Conservation (phyloP, 2,329 filamentous ascomycete genomes). For the Aspergillus oerlinghausenensis region DNA sequence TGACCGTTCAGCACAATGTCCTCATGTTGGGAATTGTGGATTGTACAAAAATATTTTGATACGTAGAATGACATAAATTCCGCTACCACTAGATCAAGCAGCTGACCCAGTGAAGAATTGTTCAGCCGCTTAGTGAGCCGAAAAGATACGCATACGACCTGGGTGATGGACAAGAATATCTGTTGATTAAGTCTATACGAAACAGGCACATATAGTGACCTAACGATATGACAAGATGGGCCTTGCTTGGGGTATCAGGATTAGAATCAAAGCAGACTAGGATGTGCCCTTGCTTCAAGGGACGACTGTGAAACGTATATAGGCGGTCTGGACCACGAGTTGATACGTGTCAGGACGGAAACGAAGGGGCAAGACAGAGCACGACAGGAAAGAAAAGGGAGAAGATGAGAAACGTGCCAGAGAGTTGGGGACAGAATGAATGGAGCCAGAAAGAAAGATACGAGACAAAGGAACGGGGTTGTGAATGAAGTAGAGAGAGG, state of each 20-base stretch:
- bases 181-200: not conserved
- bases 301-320: not conserved
- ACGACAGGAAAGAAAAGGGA: not conserved
- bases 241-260: not conserved
- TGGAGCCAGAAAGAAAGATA: not conserved
- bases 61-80: not conserved
- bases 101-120: not conserved
- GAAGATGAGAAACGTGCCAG: not conserved
- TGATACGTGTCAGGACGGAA: not conserved
- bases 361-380: not conserved
- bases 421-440: not conserved
- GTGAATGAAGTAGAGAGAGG: too few species aligned
- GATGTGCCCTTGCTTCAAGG: not conserved
- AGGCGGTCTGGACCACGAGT: not conserved
- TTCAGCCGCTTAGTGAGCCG: not conserved
- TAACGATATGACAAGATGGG: not conserved
- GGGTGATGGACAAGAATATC: not conserved
- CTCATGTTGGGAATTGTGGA: not conserved
- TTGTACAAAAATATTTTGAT: not conserved
- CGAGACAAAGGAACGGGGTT: not conserved
- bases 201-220: not conserved
- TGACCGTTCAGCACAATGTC: not conserved
- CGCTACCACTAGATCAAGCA: not conserved
- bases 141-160: not conserved
- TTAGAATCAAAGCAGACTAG: not conserved